phyloP scores from a whole-genome alignment of 2,329 filamentous ascomycete species.

The Alternaria viburni region DNA sequence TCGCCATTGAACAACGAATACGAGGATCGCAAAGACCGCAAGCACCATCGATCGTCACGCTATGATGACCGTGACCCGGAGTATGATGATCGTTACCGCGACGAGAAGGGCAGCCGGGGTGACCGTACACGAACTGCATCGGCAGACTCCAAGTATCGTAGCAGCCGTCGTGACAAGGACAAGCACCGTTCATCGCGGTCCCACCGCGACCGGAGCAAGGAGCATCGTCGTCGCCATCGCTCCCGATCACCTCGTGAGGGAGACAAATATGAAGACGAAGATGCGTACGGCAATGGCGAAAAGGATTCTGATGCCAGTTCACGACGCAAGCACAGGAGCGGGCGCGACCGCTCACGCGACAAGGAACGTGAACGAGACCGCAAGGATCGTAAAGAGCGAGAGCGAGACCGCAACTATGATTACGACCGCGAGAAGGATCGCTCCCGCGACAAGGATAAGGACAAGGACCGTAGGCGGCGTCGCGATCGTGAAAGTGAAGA shows the following conservation, averaged over 20 bases:
- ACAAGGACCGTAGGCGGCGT: slow-evolving; percentile 56
- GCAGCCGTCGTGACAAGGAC: slow-evolving; percentile 59
- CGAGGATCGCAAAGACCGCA: slow-evolving; percentile 49
- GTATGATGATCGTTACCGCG: slow-evolving; percentile 35
- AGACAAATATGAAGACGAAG: slow-evolving; percentile 39
- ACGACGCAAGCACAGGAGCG: slow-evolving; percentile 47
- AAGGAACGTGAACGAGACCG: slow-evolving; percentile 42
- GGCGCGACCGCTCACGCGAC: slow-evolving; percentile 38
- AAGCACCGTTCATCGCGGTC: slow-evolving; percentile 54
- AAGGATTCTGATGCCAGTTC: slow-evolving; percentile 37
- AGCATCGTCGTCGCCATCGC: slow-evolving; percentile 52
- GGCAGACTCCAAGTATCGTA: slow-evolving; percentile 65
- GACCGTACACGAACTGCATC: slow-evolving; percentile 71
- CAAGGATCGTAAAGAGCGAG: slow-evolving; percentile 58
- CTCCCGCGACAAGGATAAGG: slow-evolving; percentile 46
- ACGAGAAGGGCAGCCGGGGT: slow-evolving; percentile 58
- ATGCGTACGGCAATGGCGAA: slow-evolving; percentile 36
- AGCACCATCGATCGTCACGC: slow-evolving; percentile 58
- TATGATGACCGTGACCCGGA: slow-evolving; percentile 50
- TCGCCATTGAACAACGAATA: slow-evolving; percentile 47
- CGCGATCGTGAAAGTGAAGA: slow-evolving; percentile 54
- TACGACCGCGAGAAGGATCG: slow-evolving; percentile 42
- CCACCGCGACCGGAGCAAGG: slow-evolving; percentile 54
- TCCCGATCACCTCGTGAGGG: slow-evolving; percentile 48
- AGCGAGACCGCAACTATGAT: slow-evolving; percentile 58